Evolutionary conservation across 2,329 filamentous ascomycete genomes (phyloP), one percentile per base, ranked within the genome.

Genomic region (Teratosphaeria zuluensis): DNA sequence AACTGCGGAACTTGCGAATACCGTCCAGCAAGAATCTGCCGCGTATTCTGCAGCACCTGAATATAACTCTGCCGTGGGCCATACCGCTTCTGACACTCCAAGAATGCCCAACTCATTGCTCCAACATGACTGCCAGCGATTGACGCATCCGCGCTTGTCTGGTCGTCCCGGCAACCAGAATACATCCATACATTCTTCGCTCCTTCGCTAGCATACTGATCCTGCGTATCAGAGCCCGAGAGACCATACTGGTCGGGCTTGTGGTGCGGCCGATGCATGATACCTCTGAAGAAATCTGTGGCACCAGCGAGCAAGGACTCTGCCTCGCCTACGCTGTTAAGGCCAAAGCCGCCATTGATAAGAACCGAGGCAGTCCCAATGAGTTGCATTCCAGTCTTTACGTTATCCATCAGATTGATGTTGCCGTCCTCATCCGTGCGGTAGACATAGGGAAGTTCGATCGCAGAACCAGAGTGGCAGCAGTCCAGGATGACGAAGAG

Each of bases 401-500:
- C 64, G 53, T 82, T 82, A 67, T 84, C 79, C 58, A 84, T 72
- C 24, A 84, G 65, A 60, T 74, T 79, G 58, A 84, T 75, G 58
- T 82, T 80, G 48, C 82, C 82, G 11, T 83, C 78, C 30, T 76
- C 76, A 63, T 84, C 81, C 3, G 76, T 76, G 28, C 80, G 79
- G 66, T 81, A 85, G 21, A 84, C 78, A 60, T 74, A 85, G 0
- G 83, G 82, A 1, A 85, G 70, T 59, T 84, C 82, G 48, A 83
- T 75, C 0, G 81, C 82, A 0, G 81, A 83, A 32, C 82, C 82
- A 1, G 79, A 82, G 68, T 85, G 83, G 65, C 83, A 85, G 69
- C 82, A 85, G 67, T 85, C 83, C 64, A 85, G 79, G 31, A 85
- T 70, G 62, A 83, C 76, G 65, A 81, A 82, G 14, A 84, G 73